Percentiles rank a stretch among this genome's conserved stretches.
Evolutionary conservation across 2,329 filamentous ascomycete species (phyloP).

Genomic region (Stachybotrys echinatus): DNA sequence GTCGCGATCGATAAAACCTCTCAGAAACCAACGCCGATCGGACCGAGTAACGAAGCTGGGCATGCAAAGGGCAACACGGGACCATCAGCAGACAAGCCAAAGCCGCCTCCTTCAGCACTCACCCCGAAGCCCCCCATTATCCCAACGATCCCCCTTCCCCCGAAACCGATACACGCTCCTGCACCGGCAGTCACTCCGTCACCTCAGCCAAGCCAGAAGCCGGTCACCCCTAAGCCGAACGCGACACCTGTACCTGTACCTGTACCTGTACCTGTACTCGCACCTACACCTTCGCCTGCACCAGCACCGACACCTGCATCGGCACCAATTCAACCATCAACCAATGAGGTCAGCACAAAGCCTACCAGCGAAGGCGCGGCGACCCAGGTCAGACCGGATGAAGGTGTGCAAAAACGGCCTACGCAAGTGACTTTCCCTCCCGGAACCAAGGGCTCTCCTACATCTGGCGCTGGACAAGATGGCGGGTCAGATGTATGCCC

Average conservation of each 20-base stretch:
- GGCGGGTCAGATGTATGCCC: conserved; percentile 1
- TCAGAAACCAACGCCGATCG: conserved; percentile 3
- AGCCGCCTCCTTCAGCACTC: conserved; percentile 6
- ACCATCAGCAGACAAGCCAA: conserved; percentile 1
- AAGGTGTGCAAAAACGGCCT: conserved; percentile 6
- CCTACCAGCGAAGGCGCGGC: not conserved
- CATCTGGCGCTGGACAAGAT: conserved; percentile 6
- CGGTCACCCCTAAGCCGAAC: not conserved
- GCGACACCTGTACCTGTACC: no score
- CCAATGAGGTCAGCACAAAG: conserved; percentile 2
- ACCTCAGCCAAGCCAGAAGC: not conserved
- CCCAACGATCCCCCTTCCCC: not conserved
- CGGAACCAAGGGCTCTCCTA: conserved; percentile 22
- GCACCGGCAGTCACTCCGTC: not conserved
- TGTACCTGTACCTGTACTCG: no score
- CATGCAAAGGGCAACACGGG: conserved; percentile 7
- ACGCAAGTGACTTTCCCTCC: conserved; percentile 26
- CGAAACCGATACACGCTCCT: not conserved
- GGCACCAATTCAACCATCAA: not conserved
- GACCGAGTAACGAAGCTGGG: conserved; percentile 5
- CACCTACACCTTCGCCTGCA: no score
- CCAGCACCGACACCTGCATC: no score
- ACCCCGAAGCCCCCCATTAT: conserved; percentile 5
- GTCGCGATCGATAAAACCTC: conserved; percentile 10
- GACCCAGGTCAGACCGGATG: not conserved